Base-by-base conservation (phyloP, 192 early-diverging fungal genomes). In the Gamsiella multidivaricata region DNA sequence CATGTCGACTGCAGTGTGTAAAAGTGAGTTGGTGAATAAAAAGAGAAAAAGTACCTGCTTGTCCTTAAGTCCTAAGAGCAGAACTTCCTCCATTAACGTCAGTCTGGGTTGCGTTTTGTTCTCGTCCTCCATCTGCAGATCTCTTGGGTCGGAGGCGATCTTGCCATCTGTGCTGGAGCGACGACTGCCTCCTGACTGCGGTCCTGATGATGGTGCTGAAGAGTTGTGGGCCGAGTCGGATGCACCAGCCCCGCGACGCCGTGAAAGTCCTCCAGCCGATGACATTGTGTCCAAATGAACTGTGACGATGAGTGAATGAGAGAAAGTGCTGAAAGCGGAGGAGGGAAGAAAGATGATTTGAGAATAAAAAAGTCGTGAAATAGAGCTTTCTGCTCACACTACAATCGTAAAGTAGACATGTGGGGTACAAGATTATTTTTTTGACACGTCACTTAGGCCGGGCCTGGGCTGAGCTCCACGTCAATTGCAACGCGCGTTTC, bases 41-140 rank as follows among this genome's bases (percentile, higher is more conserved):
- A 20, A 10, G 29, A 55, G 34, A 46, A 18, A 45, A 55, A n/a
- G 51, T 79, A 92, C 92, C 86, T 96, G 93, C 55, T 85, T 88
- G 83, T 99, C 97, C 80, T 99, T 99, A 46, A 98, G 83, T 22
- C 97, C 97, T 47, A 99, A 68, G 55, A 99, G 84, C 52, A 99
- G 76, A 22, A 97, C 90, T 70, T 99, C 96, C 68, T 99, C 97
- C 90, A 99, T 91, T 33, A 99, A 81, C 20, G 96, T 99, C 53
- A 99, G 82, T 80, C 87, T 82, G 6, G 92, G 92, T 33, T 83
- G 78, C 37, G 81, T 82, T 61, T 86, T 83, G 58, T 86, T 80
- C 63, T 81, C 71, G 45, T 86, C 82, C 51, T 89, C 87, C 64
- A 78, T 78, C 54, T 84, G 79, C 32, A 82, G 32, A 59, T 89